A percentile compares a stretch with the other conserved stretches of the same genome.
phyloP scores from a whole-genome alignment of 805 yeast genomes.

The Starmerella stigmatis region DNA sequence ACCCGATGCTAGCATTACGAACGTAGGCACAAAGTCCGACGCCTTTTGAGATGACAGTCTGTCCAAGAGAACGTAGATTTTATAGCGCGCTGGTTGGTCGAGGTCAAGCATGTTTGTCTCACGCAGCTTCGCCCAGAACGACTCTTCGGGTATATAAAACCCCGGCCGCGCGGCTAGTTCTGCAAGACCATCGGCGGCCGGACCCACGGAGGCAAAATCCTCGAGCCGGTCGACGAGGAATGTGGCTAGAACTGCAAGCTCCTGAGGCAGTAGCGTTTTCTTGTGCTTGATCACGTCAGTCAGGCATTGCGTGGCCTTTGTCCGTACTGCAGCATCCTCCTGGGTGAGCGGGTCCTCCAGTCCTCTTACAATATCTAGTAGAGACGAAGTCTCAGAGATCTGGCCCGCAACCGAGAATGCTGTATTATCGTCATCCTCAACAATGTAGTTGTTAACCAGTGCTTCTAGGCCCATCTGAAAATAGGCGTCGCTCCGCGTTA shows the following conservation, averaged over 20 bases:
- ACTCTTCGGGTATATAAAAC: not conserved
- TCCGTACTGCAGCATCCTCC: conserved; percentile 44
- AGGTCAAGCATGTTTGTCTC: conserved; percentile 16
- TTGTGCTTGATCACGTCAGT: conserved; percentile 33
- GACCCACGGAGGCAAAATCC: conserved; percentile 10
- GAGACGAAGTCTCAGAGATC: conserved; percentile 11
- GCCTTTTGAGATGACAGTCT: not conserved
- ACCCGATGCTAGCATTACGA: conserved; percentile 61
- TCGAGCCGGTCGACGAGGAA: conserved; percentile 53
- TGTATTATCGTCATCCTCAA: conserved; percentile 14
- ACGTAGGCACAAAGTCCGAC: conserved; percentile 41
- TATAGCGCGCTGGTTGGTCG: conserved; percentile 3
- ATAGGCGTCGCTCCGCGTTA: too few relatives aligned
- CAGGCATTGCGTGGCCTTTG: conserved; percentile 37
- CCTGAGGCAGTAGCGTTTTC: conserved; percentile 31
- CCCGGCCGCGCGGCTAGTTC: not conserved
- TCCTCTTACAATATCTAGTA: conserved; percentile 37
- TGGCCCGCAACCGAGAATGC: not conserved
- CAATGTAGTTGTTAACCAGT: conserved; percentile 24
- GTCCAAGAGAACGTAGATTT: conserved; percentile 10
- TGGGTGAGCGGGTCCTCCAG: conserved; percentile 57
- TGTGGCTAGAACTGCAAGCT: conserved; percentile 30
- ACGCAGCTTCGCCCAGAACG: conserved; percentile 9
- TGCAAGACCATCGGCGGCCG: conserved; percentile 17
- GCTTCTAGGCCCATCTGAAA: conserved; percentile 21